Percentiles rank a stretch among this genome's conserved stretches.
Evolutionary conservation across 2,329 filamentous ascomycete species (phyloP).

Genomic region (Coniochaeta sp.): DNA sequence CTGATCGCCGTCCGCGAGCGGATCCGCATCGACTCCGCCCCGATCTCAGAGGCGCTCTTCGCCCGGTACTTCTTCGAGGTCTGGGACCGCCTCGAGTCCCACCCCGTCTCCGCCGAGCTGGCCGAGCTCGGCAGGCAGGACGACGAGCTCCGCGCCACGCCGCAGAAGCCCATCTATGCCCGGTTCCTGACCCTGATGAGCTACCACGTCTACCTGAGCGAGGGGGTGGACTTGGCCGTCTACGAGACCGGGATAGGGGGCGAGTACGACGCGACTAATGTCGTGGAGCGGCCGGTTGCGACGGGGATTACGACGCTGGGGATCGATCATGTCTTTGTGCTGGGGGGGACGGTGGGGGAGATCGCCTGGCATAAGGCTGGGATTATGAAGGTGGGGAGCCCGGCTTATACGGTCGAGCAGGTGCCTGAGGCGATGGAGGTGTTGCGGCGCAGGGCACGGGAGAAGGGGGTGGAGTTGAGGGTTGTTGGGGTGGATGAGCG

Average conservation of each 20-base stretch:
- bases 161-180: constrained; percentile 82
- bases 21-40: constrained; percentile 69
- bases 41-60: constrained; percentile 62
- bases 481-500: constrained; percentile 30
- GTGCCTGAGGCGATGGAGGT: constrained; percentile 39
- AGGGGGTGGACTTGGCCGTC: constrained; percentile 71
- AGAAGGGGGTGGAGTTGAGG: constrained; percentile 38
- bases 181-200: constrained; percentile 85
- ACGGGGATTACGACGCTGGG: constrained; percentile 59
- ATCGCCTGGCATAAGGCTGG: constrained; percentile 71
- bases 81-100: constrained; percentile 56
- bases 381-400: constrained; percentile 54
- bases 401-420: constrained; percentile 49
- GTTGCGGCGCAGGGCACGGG: constrained; percentile 39
- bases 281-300: constrained; percentile 54
- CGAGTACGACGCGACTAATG: constrained; percentile 87
- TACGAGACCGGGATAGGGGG: constrained; percentile 93
- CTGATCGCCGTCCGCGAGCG: constrained; percentile 77
- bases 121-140: constrained; percentile 28
- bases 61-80: constrained; percentile 74
- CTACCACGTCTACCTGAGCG: constrained; percentile 70
- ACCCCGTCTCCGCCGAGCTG: constrained; percentile 20
- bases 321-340: constrained; percentile 57
- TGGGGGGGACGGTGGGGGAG: constrained; percentile 55
- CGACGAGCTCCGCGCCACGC: constrained; percentile 45